Percentiles rank a stretch among this genome's conserved stretches.
phyloP scores from a whole-genome alignment of 768 basidiomycete genomes.

The Suillus americanus region DNA sequence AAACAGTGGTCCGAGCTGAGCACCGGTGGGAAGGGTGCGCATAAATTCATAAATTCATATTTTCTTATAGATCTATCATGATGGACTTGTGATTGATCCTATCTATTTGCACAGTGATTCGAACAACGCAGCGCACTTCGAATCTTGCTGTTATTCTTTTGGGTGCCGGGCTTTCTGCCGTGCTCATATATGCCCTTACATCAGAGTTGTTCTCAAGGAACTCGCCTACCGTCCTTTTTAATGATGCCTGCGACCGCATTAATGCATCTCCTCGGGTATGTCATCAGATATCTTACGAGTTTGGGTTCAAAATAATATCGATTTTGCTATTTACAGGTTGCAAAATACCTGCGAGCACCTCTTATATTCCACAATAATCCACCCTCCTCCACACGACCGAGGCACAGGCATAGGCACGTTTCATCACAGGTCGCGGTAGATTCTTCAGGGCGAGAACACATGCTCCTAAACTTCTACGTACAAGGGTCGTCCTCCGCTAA shows the following conservation, averaged over 20 bases:
- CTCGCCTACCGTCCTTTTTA: slow-evolving; percentile 81
- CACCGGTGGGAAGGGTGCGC: slow-evolving; percentile 71
- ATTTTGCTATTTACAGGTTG: slow-evolving; percentile 44
- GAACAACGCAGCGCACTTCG: slow-evolving; percentile 50
- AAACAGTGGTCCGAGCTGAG: slow-evolving; percentile 82
- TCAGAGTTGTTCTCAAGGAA: slow-evolving; percentile 88
- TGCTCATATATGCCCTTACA: slow-evolving; percentile 74
- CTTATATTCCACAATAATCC: slow-evolving; percentile 81
- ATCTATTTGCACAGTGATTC: slow-evolving; percentile 40
- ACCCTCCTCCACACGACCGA: slow-evolving; percentile 70
- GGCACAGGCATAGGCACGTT: slow-evolving; percentile 82
- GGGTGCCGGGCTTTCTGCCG: slow-evolving; percentile 77
- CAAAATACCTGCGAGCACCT: slow-evolving; percentile 65
- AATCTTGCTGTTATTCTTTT: slow-evolving; percentile 59
- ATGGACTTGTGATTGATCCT: not conserved
- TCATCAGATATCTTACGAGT: slow-evolving; percentile 1
- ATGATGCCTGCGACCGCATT: slow-evolving; percentile 52
- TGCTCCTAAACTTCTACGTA: slow-evolving; percentile 82
- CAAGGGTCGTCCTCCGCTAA: slow-evolving; percentile 55
- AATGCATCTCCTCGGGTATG: slow-evolving; percentile 46
- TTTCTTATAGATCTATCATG: not conserved
- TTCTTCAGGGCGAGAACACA: slow-evolving; percentile 72
- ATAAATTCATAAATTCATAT: not conserved
- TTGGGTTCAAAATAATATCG: not conserved
- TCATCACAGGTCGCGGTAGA: slow-evolving; percentile 77